phyloP scores from a whole-genome alignment of 164 flowering plant species.

The Vitis vinifera region ASM3070453v1 NC_081822.1:4333001-4333500 shows the following conservation, averaged over 20 bases:
- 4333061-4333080: background rate
- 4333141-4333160: slow-evolving; percentile 87
- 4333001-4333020: slow-evolving; percentile 65
- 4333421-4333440: no score
- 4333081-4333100: background rate
- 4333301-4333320: slow-evolving; percentile 35
- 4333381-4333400: background rate
- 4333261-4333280: slow-evolving; percentile 73
- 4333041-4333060: background rate
- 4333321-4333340: background rate
- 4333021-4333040: slow-evolving; percentile 75
- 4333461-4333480: no score
- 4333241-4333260: slow-evolving; percentile 83
- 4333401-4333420: background rate
- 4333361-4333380: background rate
- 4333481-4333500: no score
- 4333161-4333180: slow-evolving; percentile 62
- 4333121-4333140: slow-evolving; percentile 40
- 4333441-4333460: no score
- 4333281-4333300: slow-evolving; percentile 61
- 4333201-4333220: slow-evolving; percentile 63
- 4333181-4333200: slow-evolving; percentile 52
- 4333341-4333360: background rate
- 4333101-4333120: background rate
- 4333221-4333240: slow-evolving; percentile 70